Base-by-base conservation (phyloP, 2,329 filamentous ascomycete genomes). In the Pseudonectria buxi region DNA sequence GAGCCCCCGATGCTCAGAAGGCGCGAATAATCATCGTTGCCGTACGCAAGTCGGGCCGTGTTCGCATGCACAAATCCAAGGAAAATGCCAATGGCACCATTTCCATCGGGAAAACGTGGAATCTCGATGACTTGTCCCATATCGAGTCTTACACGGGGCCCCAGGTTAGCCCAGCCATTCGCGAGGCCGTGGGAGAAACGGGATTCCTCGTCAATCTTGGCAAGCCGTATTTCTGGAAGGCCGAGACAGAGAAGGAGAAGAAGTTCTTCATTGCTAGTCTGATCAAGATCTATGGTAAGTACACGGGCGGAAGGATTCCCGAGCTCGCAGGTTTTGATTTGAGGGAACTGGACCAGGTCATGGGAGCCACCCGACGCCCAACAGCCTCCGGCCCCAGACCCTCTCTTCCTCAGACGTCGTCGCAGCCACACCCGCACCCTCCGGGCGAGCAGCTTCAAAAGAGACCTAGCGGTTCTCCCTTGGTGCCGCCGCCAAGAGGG, bases 51-150 rank as follows among this genome's bases (percentile, higher is more conserved):
- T 95, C 90, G 2, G 92, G 90, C 36, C 76, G 88, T 41, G 90
- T 98, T 32, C 85, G 89, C 54, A 80, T 98, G 68, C 92, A 98
- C 70, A 98, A 98, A 64, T 90, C 88, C 39, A 83, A 94, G 51
- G 92, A 98, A 65, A 98, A 98, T 59, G 72, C 76, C 37, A 95
- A 95, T 59, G 88, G 88, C 37, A 80, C 86, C 15, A 98, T 95
- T 62, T 96, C 90, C 14, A 95, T 98, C 49, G 92, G 92, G 47
- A 98, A 98, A 67, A 95, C 92, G 4, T 98, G 92, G 92, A 85
- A 89, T 58, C 75, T 98, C 49, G 90, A 96, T 61, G 92, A 98
- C 56, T 68, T 98, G 32, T 75, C 76, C 4, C 73, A 76, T 30
- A 85, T 98, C 46, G 84, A 94, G 58, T 92, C 87, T 16, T 96